Base-by-base conservation (phyloP, 176 grass and related monocot genomes). In the Leersia perrieri region DNA sequence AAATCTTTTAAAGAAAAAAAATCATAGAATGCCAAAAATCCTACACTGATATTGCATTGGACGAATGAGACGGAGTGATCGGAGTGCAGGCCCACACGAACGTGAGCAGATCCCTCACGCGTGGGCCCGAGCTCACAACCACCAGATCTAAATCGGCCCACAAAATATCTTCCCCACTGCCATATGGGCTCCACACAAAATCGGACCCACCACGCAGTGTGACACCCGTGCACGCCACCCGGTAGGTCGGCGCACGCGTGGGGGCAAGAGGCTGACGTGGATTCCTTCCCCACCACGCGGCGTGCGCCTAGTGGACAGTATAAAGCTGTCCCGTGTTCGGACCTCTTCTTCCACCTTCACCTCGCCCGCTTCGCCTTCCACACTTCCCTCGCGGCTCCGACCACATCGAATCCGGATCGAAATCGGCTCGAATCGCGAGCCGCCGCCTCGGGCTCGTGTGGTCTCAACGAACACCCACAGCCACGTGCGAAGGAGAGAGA, bases 241-340 rank as follows among this genome's bases (percentile, higher is more conserved):
- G 51, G 66, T 71, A 40, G 22, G 51, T 8, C 42, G n/a, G 73
- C 15, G 3, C 28, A 38, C 30, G 15, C 45, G 10, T 33, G 71
- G 5, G 58, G 66, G 34, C 2, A 9, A 4, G 14, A 0, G 0
- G 66, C 40, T 32, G 68, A 65, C 73, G 65, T 57, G 73, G 26
- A 13, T 11, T 2, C 9, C 4, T 3, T 5, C 13, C 29, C 4
- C 34, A 36, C 68, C 87, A 81, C 77, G 87, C 40, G 76, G 70
- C 39, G 1, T 4, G 16, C 15, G 27, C 6, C 20, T 39, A 55
- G 31, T 84, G 87, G 77, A 2, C 63, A 5, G 8, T 71, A 85
- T 66, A 66, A 72, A 85, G 33, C 0, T 26, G 77, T 68, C 9
- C 72, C 33, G 55, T 85, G 82, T 71, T 44, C 61, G 39, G 26